These are phyloP conservation scores for Ganoderma leucocontextum DNA, from an alignment of 1,284 basidiomycete species.

Conservation along the genomic window DNA sequence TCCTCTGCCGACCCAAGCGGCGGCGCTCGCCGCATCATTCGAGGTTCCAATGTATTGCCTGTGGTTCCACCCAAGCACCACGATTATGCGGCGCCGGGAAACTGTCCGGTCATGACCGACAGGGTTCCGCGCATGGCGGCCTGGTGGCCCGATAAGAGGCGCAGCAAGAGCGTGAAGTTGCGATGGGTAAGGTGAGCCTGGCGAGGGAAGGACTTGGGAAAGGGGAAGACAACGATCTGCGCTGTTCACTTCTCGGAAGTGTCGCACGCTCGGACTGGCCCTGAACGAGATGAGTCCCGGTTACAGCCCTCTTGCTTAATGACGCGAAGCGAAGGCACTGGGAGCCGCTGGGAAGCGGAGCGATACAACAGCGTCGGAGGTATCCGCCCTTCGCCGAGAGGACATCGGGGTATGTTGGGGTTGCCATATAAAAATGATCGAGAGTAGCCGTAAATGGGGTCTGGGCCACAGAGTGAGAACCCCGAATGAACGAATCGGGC, in stretches of 20 bases:
- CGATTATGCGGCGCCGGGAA: neutral
- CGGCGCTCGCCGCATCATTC: slow-evolving; percentile 24
- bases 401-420: slow-evolving; percentile 20
- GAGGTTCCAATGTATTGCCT: slow-evolving; percentile 23
- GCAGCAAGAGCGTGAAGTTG: slow-evolving; percentile 25
- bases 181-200: slow-evolving; percentile 1
- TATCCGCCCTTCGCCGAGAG: slow-evolving; percentile 26
- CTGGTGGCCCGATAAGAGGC: slow-evolving; percentile 29
- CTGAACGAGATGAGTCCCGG: slow-evolving; percentile 6
- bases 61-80: slow-evolving; percentile 10
- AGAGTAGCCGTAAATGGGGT: neutral
- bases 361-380: slow-evolving; percentile 33
- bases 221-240: slow-evolving; percentile 28
- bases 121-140: neutral
- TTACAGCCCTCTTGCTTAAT: slow-evolving; percentile 16
- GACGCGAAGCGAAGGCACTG: neutral
- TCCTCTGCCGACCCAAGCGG: slow-evolving; percentile 33
- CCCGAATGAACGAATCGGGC: slow-evolving; percentile 32
- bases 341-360: neutral
- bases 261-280: slow-evolving; percentile 12
- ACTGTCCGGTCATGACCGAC: slow-evolving; percentile 1
- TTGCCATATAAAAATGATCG: slow-evolving; percentile 19
- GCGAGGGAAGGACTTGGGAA: slow-evolving; percentile 18
- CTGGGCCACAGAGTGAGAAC: slow-evolving; percentile 26
- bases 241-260: slow-evolving; percentile 18